Evolutionary conservation across 2,329 filamentous ascomycete species (phyloP), one percentile per base, ranked within the genome.

Genomic region (Ceratocystis cacaofunesta): DNA sequence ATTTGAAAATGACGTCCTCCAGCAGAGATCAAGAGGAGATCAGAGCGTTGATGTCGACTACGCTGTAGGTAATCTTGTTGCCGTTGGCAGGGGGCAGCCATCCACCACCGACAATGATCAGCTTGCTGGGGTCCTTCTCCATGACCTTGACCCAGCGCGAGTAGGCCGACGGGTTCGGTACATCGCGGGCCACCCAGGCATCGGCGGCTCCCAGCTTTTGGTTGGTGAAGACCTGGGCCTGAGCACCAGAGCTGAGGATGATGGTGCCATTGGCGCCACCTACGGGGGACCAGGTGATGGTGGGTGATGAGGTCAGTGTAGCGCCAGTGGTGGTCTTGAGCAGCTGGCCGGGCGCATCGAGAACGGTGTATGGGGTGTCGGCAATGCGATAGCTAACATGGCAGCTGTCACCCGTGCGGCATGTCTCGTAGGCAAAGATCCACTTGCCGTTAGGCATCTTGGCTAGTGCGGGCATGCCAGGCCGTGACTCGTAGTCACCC

Each of bases 381-480:
- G 76, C 71, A 63, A 79, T 70, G n/a, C 75, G 74, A 72, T 79
- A 80, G 72, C 77, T 75, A 22, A 78, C 75, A 15, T 76, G 75
- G 72, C 77, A 79, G 68, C 74, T 71, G 69, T 73, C 73, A 17
- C 71, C 77, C 70, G 69, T 80, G 22, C 73, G 80, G 62, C 82
- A 82, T 68, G 82, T 84, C 72, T 88, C 85, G 72, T 87, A 87
- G 5, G 80, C 78, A 75, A 85, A 82, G 70, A 89, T 81, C 73
- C 80, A 88, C 70, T 82, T 75, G 66, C 79, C 82, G 69, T 81
- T 81, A 44, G 69, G 84, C 76, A 89, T 78, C 70, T 78, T 71
- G 1, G 80, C 77, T 7, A 89, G 77, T 0, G 80, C 82, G 1
- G 86, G 81, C 86, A 89, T 89, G 62, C 86, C 86, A 0, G 86